Conservation (phyloP, 1,139 yeast species). For the Lodderomyces metapsilosis region DNA sequence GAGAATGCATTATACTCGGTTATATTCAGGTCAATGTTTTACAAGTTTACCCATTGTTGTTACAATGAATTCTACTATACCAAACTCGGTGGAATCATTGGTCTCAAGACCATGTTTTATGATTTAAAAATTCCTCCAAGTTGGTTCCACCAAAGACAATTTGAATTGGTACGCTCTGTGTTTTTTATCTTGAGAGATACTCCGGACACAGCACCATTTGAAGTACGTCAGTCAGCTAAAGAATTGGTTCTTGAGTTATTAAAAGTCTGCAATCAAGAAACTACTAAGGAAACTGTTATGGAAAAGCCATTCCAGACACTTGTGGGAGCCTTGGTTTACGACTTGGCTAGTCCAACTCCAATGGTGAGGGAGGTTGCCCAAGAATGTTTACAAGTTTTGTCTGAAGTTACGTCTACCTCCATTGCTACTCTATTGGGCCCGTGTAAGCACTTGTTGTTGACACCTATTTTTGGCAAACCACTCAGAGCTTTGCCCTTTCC, state of each 20-base stretch:
- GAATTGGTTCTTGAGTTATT: slow-evolving; percentile 62
- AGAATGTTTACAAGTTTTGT: slow-evolving; percentile 61
- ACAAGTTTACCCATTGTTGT: slow-evolving; percentile 85
- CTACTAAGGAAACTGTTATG: slow-evolving; percentile 56
- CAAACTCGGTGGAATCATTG: slow-evolving; percentile 87
- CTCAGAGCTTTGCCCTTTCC: slow-evolving; percentile 95
- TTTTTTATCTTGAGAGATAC: slow-evolving; percentile 90
- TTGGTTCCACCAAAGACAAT: slow-evolving; percentile 77
- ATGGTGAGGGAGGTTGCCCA: slow-evolving; percentile 83
- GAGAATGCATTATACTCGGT: slow-evolving; percentile 72
- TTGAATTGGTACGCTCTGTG: slow-evolving; percentile 82
- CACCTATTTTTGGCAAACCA: slow-evolving; percentile 97
- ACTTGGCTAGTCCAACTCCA: slow-evolving; percentile 83
- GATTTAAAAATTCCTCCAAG: slow-evolving; percentile 65
- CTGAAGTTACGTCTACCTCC: slow-evolving; percentile 68
- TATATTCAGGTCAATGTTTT: slow-evolving; percentile 71
- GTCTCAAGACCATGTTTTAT: slow-evolving; percentile 69
- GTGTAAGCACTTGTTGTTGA: slow-evolving; percentile 75
- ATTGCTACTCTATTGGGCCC: slow-evolving; percentile 77
- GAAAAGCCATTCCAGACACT: slow-evolving; percentile 82
- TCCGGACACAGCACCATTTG: slow-evolving; percentile 82
- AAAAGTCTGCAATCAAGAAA: slow-evolving; percentile 59
- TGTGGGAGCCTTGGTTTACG: slow-evolving; percentile 85
- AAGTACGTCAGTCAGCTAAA: slow-evolving; percentile 71
- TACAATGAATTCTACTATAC: slow-evolving; percentile 84